Evolutionary conservation across 2,329 filamentous ascomycete genomes (phyloP), one percentile per base, ranked within the genome.

Genomic region (Leptographium lundbergii): DNA sequence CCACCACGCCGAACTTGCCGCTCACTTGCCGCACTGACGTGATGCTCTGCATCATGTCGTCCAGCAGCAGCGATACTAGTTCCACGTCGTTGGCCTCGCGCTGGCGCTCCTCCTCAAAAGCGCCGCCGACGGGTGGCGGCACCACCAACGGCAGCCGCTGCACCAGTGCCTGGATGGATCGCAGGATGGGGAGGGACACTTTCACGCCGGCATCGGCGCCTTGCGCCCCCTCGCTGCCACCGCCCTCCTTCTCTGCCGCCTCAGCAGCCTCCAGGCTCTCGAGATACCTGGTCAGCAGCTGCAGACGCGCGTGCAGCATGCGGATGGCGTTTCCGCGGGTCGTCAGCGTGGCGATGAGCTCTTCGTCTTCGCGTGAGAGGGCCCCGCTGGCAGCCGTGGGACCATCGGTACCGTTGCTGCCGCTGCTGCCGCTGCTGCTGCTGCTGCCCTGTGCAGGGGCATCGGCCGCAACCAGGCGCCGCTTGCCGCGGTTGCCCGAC

Each of bases 241-340:
- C 13, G 24, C 50, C 36, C 19, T n/a, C 36, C n/a, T 53, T 24
- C 9, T 11, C 47, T 5, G 14, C 36, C 5, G 34, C 22, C 47
- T 51, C 29, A 3, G 78, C 77, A 7, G 77, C 79, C 42, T 42
- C 27, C 14, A 85, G 74, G 66, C 85, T 84, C 63, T 86, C 77
- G 54, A 99, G 82, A 69, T 96, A 97, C n/a, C 78, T 78, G 61
- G 81, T 80, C 64, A 92, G 80, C 59, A 92, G 79, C 52, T 81
- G 79, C 65, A 94, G 82, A 56, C 89, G 84, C 7, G 85, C 82
- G 67, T 92, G 86, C 32, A 99, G 82, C 85, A 96, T 96, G 73
- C 91, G 92, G 68, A 96, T 87, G 29, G 94, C 91, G 71, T 96
- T 97, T 63, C 87, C 82, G 67, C 95, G 96, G 61, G 91, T 88